Evolutionary conservation across 1,139 yeast genomes (phyloP), one percentile per base, ranked within the genome.

Genomic region (Wickerhamomyces sp.): DNA sequence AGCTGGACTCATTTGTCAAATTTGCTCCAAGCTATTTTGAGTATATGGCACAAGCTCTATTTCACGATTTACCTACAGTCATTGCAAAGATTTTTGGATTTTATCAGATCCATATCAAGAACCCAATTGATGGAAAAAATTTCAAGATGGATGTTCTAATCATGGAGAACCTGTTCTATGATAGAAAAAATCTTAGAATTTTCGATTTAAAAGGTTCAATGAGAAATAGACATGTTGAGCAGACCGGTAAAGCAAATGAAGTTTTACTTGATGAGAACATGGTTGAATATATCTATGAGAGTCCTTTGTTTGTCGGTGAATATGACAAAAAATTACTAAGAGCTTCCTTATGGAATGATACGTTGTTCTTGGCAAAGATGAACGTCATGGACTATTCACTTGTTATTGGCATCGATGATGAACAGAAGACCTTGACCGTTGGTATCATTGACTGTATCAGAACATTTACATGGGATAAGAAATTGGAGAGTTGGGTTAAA

Each of bases 321-420:
- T 94, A 90, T 57, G 94, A 91, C 64, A 93, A 94, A 61, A 83
- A 85, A 57, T 66, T 90, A 39, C 65, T 94, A 45, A 69, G 96
- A 39, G 93, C 97, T 0, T 90, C 97, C 0, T 68, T 94, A 36
- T 93, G 95, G 81, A 94, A 94, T 61, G 99, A 94, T 59, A 93
- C 99, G 0, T 71, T 94, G 34, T 94, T 93, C 63, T 70, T 94
- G 45, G 93, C 96, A 13, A 95, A 95, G 55, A 90, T 93, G 96
- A 95, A 94, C 60, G 98, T 94, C 11, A 94, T 94, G 99, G 99
- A 94, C 65, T 94, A 94, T 60, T 91, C 98, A 1, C 71, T 94
- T 54, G 96, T 94, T 14, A 84, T 94, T 51, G 99, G 98, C 0
- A 87, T 94, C 42, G 94, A 87, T 58, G 76, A 77, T 41, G 75